Evolutionary conservation across 805 yeast genomes (phyloP), one percentile per base, ranked within the genome.

Genomic region (Hanseniaspora occidentalis): DNA sequence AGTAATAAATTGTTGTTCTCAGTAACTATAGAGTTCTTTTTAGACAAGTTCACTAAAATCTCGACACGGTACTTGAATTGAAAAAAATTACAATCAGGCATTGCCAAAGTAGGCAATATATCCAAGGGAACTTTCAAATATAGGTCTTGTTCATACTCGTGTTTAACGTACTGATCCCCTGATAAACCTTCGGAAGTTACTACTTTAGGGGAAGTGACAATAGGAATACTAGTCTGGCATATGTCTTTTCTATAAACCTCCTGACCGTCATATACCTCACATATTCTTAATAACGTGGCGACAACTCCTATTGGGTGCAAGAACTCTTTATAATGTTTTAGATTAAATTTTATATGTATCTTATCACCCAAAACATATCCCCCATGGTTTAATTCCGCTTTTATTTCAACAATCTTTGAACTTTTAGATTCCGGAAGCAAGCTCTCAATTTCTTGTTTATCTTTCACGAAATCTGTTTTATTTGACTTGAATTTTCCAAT

Each of bases 31-130:
- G 57, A 49, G 44, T 65, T 68, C 44, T 72, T 77, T 18, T 80
- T 84, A 2, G 88, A 77, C 33, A 88, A 60, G 52, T 86, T 86
- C n/a, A 83, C 75, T 42, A 84, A 67, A 2, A 82, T 86, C 55
- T 86, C 96, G 13, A 86, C 63, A 53, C 80, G 83, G 55, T 88
- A 86, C 53, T 83, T 89, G 57, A 86, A 86, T 2, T 85, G 70
- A 7, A 85, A 84, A 37, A 79, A 61, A 2, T 75, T 75, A 11
- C 36, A 33, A 18, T 20, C 22, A 17, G 47, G 49, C 1, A 82
- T 81, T 14, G 73, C 68, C 11, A 84, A 82, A 0, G 95, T 83
- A 1, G 95, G 94, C 54, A 86, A 84, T 1, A 83, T 77, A 50
- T 86, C 95, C 1, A 81, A 73, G 0, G 96, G 96, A 0, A 86